These are phyloP conservation scores for Vitellaria paradoxa DNA, from an alignment of 179 eudicot genomes.

Conservation along the genomic window DNA sequence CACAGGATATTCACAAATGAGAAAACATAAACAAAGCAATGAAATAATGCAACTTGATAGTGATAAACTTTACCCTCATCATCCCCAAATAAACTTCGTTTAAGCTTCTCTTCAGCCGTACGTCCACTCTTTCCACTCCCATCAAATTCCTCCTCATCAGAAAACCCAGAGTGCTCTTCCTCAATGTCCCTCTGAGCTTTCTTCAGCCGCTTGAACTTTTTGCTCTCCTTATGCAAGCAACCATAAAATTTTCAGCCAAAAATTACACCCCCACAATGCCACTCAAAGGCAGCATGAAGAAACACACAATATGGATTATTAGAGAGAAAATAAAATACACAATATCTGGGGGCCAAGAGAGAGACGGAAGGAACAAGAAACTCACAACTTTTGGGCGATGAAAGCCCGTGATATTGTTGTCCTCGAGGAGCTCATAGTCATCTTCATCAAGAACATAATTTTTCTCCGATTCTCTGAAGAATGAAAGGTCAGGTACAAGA, in stretches of 20 bases:
- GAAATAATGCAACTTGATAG: background rate
- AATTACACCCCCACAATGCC: background rate
- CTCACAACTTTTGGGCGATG: constrained; percentile 70
- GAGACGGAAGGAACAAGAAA: background rate
- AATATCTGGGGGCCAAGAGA: background rate
- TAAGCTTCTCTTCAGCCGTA: constrained; percentile 67
- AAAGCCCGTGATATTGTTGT: constrained; percentile 54
- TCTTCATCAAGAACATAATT: constrained; percentile 84
- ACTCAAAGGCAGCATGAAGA: background rate
- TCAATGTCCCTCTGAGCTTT: constrained; percentile 72
- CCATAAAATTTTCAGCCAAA: background rate
- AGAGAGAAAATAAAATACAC: too few relatives aligned
- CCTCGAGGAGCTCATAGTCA: constrained; percentile 86
- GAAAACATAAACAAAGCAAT: background rate
- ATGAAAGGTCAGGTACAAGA: background rate
- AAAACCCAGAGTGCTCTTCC: constrained; percentile 60
- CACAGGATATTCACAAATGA: background rate
- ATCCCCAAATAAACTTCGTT: constrained; percentile 69
- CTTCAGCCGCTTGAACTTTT: constrained; percentile 88
- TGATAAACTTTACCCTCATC: constrained; percentile 51
- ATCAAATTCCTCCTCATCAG: constrained; percentile 69
- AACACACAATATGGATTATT: too few relatives aligned
- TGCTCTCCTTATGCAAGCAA: constrained; percentile 51
- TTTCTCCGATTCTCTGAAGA: constrained; percentile 63
- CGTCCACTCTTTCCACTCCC: constrained; percentile 58